A percentile compares a stretch with the other conserved stretches of the same genome.
These are phyloP conservation scores for Liquidambar formosana DNA, from an alignment of 164 flowering plant genomes.

Conservation along the genomic window DNA sequence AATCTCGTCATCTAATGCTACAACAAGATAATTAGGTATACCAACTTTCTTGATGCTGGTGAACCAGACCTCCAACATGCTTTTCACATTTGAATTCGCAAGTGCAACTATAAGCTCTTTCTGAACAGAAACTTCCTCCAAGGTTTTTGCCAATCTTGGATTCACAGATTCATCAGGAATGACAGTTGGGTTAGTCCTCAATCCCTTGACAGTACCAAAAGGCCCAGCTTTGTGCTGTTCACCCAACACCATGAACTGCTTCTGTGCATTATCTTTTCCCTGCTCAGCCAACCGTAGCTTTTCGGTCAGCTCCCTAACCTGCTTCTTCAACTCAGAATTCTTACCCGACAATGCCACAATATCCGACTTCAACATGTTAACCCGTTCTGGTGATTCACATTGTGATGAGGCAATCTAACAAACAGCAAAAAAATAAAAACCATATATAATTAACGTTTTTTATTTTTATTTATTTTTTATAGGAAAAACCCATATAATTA, in stretches of 20 bases:
- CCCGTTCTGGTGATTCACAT: slow-evolving; percentile 65
- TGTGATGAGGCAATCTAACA: slow-evolving; percentile 44
- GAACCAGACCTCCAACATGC: slow-evolving; percentile 81
- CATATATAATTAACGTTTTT: background rate
- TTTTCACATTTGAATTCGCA: slow-evolving; percentile 77
- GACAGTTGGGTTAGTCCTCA: slow-evolving; percentile 77
- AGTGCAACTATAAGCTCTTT: slow-evolving; percentile 81
- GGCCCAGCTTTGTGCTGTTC: slow-evolving; percentile 78
- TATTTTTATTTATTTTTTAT: no score
- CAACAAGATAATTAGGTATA: slow-evolving; percentile 75
- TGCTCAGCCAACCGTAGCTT: slow-evolving; percentile 72
- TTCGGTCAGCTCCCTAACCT: slow-evolving; percentile 58
- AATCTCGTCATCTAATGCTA: slow-evolving; percentile 66
- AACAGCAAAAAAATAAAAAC: background rate
- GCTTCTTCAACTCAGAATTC: slow-evolving; percentile 66
- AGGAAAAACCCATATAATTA: no score
- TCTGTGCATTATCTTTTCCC: slow-evolving; percentile 56
- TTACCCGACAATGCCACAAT: slow-evolving; percentile 45
- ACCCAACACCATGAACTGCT: slow-evolving; percentile 51
- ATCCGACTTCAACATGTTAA: slow-evolving; percentile 56
- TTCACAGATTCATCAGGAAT: slow-evolving; percentile 81
- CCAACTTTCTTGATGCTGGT: slow-evolving; percentile 76
- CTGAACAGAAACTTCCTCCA: slow-evolving; percentile 60
- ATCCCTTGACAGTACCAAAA: slow-evolving; percentile 84
- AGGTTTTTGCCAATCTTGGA: slow-evolving; percentile 73